phyloP scores from a whole-genome alignment of 768 basidiomycete species.

The Cystofilobasidium capitatum region DNA sequence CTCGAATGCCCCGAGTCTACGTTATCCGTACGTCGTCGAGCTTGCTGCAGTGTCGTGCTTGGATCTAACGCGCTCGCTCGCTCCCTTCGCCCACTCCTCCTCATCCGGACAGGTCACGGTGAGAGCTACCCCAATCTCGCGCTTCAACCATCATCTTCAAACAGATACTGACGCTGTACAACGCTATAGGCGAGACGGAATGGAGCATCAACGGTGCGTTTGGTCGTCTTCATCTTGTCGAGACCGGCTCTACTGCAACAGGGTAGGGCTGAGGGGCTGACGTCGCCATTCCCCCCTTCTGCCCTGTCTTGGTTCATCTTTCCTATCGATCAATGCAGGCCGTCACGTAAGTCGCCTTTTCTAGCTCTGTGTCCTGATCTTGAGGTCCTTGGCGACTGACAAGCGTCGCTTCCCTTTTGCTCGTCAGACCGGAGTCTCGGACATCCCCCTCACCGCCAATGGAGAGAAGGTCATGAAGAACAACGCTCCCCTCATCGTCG shows the following conservation, averaged over 20 bases:
- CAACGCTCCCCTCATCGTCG: constrained; percentile 20
- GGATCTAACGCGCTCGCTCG: background rate
- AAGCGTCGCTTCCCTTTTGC: background rate
- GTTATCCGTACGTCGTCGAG: constrained; percentile 15
- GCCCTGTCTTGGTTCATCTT: background rate
- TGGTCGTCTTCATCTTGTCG: background rate
- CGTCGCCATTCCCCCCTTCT: background rate
- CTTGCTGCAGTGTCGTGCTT: background rate
- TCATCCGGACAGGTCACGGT: constrained; percentile 27
- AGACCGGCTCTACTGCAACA: background rate
- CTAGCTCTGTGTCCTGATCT: background rate
- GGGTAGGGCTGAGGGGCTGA: background rate
- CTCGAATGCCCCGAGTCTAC: constrained; percentile 27
- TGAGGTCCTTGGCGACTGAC: background rate
- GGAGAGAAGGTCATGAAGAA: constrained; percentile 21
- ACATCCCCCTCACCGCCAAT: constrained; percentile 26
- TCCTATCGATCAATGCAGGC: constrained; percentile 1
- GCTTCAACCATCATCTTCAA: background rate
- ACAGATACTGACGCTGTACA: background rate
- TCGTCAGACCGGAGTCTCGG: constrained; percentile 27
- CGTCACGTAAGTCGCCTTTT: constrained; percentile 21
- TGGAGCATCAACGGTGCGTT: constrained; percentile 21
- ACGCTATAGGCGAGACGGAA: background rate
- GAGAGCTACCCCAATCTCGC: background rate
- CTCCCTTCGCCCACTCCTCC: background rate